These are phyloP conservation scores for Galerina sulciceps DNA, from an alignment of 768 basidiomycete genomes.

Conservation along the genomic window DNA sequence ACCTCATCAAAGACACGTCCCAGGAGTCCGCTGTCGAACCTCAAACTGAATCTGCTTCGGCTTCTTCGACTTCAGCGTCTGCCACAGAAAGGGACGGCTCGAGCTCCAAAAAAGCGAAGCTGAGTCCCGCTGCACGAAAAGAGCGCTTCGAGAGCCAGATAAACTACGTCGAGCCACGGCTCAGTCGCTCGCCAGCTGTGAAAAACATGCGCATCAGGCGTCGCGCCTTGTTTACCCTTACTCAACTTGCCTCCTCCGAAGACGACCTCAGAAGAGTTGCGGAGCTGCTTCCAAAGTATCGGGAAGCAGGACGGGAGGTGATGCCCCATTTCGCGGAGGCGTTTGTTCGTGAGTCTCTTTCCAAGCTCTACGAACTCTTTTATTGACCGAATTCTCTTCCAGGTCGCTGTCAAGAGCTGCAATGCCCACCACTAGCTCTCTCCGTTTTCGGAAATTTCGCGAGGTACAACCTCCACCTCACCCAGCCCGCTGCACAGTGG, in stretches of 20 bases:
- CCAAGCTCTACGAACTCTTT: background rate
- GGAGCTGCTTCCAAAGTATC: conserved; percentile 54
- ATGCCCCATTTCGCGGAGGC: conserved; percentile 43
- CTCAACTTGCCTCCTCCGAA: conserved; percentile 52
- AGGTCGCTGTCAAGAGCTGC: conserved; percentile 69
- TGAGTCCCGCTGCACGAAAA: conserved; percentile 34
- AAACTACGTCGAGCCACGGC: conserved; percentile 38
- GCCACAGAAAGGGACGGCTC: background rate
- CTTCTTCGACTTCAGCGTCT: conserved; percentile 2
- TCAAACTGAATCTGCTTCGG: conserved; percentile 6
- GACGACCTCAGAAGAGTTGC: conserved; percentile 50
- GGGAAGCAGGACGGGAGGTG: conserved; percentile 45
- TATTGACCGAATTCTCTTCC: background rate
- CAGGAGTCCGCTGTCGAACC: background rate
- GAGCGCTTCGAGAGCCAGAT: conserved; percentile 38
- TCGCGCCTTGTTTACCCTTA: conserved; percentile 52
- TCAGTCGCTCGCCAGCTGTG: conserved; percentile 41
- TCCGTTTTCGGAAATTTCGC: conserved; percentile 64
- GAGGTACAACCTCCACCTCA: conserved; percentile 61
- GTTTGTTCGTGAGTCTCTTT: conserved; percentile 55
- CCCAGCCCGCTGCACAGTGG: conserved; percentile 53
- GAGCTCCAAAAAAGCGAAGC: conserved; percentile 13
- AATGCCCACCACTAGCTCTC: conserved; percentile 59
- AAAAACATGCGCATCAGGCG: conserved; percentile 42
- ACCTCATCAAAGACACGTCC: conserved; percentile 17